phyloP scores from a whole-genome alignment of 257 asterid species.

The Paulownia fortunei region DNA sequence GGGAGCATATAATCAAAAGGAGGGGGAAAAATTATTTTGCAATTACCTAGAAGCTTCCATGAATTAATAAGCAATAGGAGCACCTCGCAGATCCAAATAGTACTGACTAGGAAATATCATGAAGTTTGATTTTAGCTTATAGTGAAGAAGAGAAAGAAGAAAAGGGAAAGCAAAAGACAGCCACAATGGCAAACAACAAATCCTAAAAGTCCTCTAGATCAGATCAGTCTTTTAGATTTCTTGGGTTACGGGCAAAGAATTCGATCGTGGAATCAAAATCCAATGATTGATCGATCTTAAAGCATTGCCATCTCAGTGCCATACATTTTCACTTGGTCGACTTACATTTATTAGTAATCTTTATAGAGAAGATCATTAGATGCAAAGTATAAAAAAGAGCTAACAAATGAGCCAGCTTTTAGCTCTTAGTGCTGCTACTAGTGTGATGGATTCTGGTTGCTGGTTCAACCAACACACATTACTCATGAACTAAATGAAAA shows the following conservation, averaged over 20 bases:
- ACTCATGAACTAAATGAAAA: too few species aligned
- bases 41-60: constrained; percentile 3
- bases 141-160: constrained; percentile 13
- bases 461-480: too few species aligned
- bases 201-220: constrained; percentile 51
- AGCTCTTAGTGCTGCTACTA: background rate
- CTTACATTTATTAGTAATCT: constrained; percentile 27
- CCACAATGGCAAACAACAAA: constrained; percentile 64
- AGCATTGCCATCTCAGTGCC: constrained; percentile 48
- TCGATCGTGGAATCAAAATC: constrained; percentile 55
- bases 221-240: constrained; percentile 47
- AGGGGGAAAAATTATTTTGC: background rate
- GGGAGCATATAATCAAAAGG: constrained; percentile 31
- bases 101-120: constrained; percentile 19
- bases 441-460: too few species aligned
- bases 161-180: constrained; percentile 43
- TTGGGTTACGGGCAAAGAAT: constrained; percentile 42
- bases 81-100: constrained; percentile 24
- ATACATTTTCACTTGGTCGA: constrained; percentile 37
- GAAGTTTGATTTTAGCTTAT: constrained; percentile 4
- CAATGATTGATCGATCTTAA: constrained; percentile 60
- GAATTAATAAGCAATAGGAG: background rate
- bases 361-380: constrained; percentile 36
- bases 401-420: constrained; percentile 7
- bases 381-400: constrained; percentile 39